These are phyloP conservation scores for Sordariomycetes sp. DNA, from an alignment of 2,329 filamentous ascomycete species.

Conservation along the genomic window DNA sequence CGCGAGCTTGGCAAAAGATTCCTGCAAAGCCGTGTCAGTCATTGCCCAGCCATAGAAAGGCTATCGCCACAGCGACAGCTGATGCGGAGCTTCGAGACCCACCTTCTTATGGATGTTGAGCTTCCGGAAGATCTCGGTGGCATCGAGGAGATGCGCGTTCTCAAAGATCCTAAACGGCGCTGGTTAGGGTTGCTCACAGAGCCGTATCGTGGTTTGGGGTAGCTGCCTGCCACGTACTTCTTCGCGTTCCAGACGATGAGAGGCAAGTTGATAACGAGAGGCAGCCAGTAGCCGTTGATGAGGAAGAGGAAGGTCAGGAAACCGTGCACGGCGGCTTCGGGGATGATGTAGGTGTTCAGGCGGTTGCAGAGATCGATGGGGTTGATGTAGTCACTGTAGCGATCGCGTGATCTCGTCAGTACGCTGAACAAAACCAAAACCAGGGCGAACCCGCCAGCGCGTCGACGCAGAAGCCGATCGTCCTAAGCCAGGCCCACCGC, in stretches of 20 bases:
- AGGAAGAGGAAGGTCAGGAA: conserved; percentile 94
- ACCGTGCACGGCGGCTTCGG: conserved; percentile 93
- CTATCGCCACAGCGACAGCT: background rate
- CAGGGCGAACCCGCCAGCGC: background rate
- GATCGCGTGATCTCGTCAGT: background rate
- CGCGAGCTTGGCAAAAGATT: conserved; percentile 97
- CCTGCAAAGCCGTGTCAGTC: conserved; percentile 38
- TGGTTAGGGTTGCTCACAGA: background rate
- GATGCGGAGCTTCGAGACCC: conserved; percentile 7
- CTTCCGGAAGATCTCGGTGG: conserved; percentile 98
- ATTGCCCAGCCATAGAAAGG: background rate
- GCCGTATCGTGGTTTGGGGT: background rate
- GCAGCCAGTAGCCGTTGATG: conserved; percentile 97
- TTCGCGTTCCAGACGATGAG: conserved; percentile 90
- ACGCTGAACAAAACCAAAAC: background rate
- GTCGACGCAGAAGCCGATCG: background rate
- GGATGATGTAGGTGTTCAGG: conserved; percentile 98
- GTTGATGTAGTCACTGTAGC: conserved; percentile 91
- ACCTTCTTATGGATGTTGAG: conserved; percentile 99
- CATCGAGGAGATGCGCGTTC: conserved; percentile 93
- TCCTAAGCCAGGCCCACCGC: background rate
- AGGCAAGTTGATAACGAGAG: conserved; percentile 83
- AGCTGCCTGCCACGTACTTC: conserved; percentile 57
- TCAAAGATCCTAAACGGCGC: conserved; percentile 68
- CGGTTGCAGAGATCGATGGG: conserved; percentile 99